Conservation (phyloP, 1,139 yeast species). For the Blastobotrys malaysiensis region DNA sequence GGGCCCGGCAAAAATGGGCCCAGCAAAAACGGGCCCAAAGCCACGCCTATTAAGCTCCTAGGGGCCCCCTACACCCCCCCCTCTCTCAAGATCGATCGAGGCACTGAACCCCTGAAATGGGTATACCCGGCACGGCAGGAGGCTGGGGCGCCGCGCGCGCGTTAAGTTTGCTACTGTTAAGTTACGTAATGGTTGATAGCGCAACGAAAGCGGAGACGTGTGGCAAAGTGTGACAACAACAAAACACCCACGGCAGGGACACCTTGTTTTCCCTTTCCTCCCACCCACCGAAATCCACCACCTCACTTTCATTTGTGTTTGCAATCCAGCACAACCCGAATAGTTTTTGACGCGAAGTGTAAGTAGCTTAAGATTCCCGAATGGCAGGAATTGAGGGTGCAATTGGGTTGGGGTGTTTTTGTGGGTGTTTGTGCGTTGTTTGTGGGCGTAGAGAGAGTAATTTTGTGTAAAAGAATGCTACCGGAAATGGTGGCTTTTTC, state of each 20-base stretch:
- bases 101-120: not conserved
- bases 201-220: not conserved
- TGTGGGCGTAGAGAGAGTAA: not conserved
- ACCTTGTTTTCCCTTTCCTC: not conserved
- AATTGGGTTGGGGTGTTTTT: not conserved
- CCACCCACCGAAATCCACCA: slow-evolving; percentile 1
- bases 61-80: not conserved
- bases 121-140: not conserved
- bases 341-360: not conserved
- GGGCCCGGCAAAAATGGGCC: too few species aligned
- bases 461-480: too few species aligned
- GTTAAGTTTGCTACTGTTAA: not conserved
- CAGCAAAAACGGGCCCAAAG: too few species aligned
- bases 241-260: not conserved
- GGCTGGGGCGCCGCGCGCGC: not conserved
- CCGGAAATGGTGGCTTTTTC: too few species aligned
- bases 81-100: not conserved
- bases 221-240: not conserved
- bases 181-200: not conserved
- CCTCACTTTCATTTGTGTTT: not conserved
- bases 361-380: not conserved
- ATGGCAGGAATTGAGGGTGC: not conserved
- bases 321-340: not conserved
- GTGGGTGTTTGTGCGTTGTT: not conserved
- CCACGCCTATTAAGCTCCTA: not conserved